Evolutionary conservation across 1,284 basidiomycete species (phyloP).

Genomic region (Cryptococcus hybrid): DNA sequence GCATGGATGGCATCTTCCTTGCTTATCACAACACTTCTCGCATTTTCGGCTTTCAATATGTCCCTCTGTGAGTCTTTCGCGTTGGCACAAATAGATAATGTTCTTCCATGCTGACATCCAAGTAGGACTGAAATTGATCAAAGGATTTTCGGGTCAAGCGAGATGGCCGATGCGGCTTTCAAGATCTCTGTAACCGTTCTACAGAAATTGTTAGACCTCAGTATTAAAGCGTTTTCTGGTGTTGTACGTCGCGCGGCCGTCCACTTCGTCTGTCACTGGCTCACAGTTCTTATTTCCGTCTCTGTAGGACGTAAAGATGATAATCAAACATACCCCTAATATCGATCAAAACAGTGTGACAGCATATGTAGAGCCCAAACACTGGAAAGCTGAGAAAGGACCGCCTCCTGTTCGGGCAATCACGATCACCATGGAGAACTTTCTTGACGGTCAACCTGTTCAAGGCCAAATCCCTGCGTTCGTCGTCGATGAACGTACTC

Average conservation of each 20-base stretch:
- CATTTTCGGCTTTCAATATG: slow-evolving; percentile 94
- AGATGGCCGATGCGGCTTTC: slow-evolving; percentile 73
- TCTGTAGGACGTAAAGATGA: slow-evolving; percentile 14
- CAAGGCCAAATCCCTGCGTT: slow-evolving; percentile 23
- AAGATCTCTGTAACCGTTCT: slow-evolving; percentile 69
- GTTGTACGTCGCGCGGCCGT: slow-evolving; percentile 54
- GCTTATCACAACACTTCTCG: slow-evolving; percentile 90
- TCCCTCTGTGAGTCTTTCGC: slow-evolving; percentile 58
- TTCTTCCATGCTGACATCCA: not conserved
- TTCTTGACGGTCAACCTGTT: slow-evolving; percentile 43
- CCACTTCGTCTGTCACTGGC: not conserved
- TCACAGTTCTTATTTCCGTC: not conserved
- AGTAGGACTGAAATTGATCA: slow-evolving; percentile 74
- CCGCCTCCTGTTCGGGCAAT: slow-evolving; percentile 53
- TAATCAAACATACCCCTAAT: slow-evolving; percentile 63
- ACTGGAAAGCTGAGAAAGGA: slow-evolving; percentile 49
- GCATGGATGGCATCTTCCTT: slow-evolving; percentile 95
- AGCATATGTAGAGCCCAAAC: slow-evolving; percentile 65
- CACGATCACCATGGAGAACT: slow-evolving; percentile 48
- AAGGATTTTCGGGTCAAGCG: slow-evolving; percentile 65
- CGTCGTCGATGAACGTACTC: slow-evolving; percentile 17
- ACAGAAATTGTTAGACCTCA: slow-evolving; percentile 66
- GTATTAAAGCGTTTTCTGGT: slow-evolving; percentile 63
- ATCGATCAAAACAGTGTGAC: slow-evolving; percentile 53
- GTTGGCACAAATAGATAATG: no score